Evolutionary conservation across 1,284 basidiomycete species (phyloP).

Genomic region (Serendipita sp.): DNA sequence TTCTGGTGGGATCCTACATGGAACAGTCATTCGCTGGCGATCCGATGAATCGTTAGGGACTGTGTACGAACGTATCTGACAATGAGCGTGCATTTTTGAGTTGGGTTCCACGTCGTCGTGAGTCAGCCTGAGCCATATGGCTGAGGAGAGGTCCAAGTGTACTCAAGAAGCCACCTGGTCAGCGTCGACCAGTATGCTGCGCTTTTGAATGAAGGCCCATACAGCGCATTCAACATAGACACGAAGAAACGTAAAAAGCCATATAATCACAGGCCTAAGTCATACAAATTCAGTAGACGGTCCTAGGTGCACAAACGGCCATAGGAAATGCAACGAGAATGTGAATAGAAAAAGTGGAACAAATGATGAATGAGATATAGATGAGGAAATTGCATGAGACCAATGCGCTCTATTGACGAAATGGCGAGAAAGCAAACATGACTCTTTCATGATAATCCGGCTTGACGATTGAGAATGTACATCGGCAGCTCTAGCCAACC

Average conservation of each 20-base stretch:
- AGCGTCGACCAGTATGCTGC: neutral
- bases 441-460: conserved; percentile 15
- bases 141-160: neutral
- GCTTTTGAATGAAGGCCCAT: neutral
- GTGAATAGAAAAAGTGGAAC: neutral
- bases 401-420: neutral
- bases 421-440: neutral
- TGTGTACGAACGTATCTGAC: neutral
- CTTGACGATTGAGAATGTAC: conserved; percentile 57
- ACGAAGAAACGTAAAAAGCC: neutral
- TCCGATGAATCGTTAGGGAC: neutral
- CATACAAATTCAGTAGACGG: neutral
- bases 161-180: neutral
- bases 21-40: neutral
- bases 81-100: neutral
- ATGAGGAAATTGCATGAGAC: neutral
- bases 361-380: neutral
- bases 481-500: conserved; percentile 78
- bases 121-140: neutral
- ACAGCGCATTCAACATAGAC: neutral
- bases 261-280: neutral
- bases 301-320: neutral
- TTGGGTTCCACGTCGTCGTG: neutral
- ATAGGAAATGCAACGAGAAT: neutral
- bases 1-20: neutral